These are phyloP conservation scores for Mycosphaerella sp. DNA, from an alignment of 2,329 filamentous ascomycete genomes.

Conservation along the genomic window DNA sequence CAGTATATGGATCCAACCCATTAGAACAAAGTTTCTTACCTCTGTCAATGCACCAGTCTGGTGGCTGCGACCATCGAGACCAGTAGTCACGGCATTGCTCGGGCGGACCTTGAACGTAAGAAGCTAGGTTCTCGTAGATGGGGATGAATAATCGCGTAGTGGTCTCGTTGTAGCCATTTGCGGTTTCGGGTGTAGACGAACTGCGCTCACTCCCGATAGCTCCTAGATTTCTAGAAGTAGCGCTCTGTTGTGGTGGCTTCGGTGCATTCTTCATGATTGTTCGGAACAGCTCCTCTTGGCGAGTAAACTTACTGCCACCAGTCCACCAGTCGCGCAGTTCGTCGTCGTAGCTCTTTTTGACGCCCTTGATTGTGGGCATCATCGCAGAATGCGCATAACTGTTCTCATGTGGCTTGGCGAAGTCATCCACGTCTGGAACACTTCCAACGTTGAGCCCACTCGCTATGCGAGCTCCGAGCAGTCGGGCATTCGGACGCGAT, in stretches of 20 bases:
- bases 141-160: conserved; percentile 37
- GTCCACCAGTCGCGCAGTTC: conserved; percentile 41
- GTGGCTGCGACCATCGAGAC: conserved; percentile 36
- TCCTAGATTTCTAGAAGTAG: neutral
- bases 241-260: neutral
- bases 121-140: conserved; percentile 39
- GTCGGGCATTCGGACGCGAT: neutral
- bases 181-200: neutral
- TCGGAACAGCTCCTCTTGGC: conserved; percentile 24
- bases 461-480: conserved; percentile 6
- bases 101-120: conserved; percentile 37
- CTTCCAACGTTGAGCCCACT: conserved; percentile 12
- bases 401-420: neutral
- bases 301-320: conserved; percentile 27
- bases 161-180: conserved; percentile 5
- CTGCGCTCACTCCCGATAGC: conserved; percentile 7
- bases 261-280: conserved; percentile 7
- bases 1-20: too few species aligned
- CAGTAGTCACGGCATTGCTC: conserved; percentile 37
- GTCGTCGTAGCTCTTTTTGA: conserved; percentile 28
- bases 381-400: neutral
- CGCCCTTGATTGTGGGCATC: neutral
- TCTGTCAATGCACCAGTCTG: conserved; percentile 38
- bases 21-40: conserved; percentile 3
- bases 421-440: conserved; percentile 10